Evolutionary conservation across 352 stramenopile species (phyloP), one percentile per base, ranked within the genome.

Genomic region (Globisporangium uncinulatum): DNA sequence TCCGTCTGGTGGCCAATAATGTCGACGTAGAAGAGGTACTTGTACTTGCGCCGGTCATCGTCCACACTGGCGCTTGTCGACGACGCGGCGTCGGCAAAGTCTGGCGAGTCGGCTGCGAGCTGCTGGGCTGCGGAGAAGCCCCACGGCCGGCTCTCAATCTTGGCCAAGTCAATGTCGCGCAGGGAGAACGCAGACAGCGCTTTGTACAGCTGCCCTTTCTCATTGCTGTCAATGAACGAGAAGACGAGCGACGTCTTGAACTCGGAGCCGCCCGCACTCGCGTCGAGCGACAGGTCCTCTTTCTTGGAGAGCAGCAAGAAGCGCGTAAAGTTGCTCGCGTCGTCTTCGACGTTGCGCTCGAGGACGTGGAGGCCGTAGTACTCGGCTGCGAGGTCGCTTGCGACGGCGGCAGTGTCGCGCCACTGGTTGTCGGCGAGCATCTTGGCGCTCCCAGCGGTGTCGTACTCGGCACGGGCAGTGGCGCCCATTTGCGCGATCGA

Each of bases 361-460:
- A 97, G 68, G 45, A 97, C 78, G 37, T 97, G 74, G 29, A 99
- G 74, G 8, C 90, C 89, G 69, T 98, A 99, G 42, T 94, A 97
- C 54, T 89, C 81, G 24, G 89, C 96, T 6, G 96, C 96, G 50
- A 99, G 79, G 70, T 98, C 94, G 49, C 88, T 98, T 19, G 96
- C 96, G 56, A 99, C 97, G 0, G 96, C 96, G 10, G 90, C 94
- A 45, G 76, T 94, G 61, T 87, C 79, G 34, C 62, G 77, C 87
- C 78, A 88, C 61, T 88, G 65, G 58, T 95, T 74, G 57, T 97
- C 87, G 6, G 81, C 77, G 57, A 99, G 95, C 86, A 98, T 98
- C 76, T 99, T 99, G 65, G 96, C 96, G 62, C 84, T 97, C 42
- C 96, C 96, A 6, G 96, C 96, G 19, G 96, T 99, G 76, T 99